A percentile compares a stretch with the other conserved stretches of the same genome.
Conservation (phyloP, 23 red algal species). For the Agarophyton chilense region DNA sequence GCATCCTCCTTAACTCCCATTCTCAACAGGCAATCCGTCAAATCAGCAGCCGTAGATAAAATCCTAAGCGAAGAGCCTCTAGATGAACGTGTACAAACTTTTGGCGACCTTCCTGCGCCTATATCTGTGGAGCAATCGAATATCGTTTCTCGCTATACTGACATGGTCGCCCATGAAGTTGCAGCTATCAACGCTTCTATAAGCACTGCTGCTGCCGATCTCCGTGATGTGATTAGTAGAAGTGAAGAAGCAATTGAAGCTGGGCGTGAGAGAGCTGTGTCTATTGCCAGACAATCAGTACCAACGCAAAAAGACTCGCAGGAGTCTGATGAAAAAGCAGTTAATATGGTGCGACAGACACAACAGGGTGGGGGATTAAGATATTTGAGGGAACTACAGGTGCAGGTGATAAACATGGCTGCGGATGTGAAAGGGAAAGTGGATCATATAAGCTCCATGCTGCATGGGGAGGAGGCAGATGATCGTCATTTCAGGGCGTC, state of each 20-base stretch:
- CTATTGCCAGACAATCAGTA: not conserved
- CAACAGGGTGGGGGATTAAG: conserved; percentile 26
- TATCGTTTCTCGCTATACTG: conserved; percentile 35
- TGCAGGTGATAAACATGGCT: conserved; percentile 43
- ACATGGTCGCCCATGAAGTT: conserved; percentile 50
- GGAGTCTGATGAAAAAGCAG: conserved; percentile 38
- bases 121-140: conserved; percentile 17
- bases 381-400: conserved; percentile 41
- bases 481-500: conserved; percentile 35
- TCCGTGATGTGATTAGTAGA: conserved; percentile 19
- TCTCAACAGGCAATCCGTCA: conserved; percentile 33
- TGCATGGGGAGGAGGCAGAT: conserved; percentile 23
- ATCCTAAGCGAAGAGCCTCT: conserved; percentile 23
- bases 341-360: conserved; percentile 24
- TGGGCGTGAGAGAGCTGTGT: not conserved
- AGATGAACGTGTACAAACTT: conserved; percentile 32
- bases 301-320: not conserved
- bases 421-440: conserved; percentile 21
- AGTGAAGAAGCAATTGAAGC: conserved; percentile 21
- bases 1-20: conserved; percentile 21
- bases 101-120: conserved; percentile 14
- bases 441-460: conserved; percentile 30
- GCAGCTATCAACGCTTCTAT: conserved; percentile 13
- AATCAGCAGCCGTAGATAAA: conserved; percentile 19
- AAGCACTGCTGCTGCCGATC: conserved; percentile 35